phyloP scores from a whole-genome alignment of 371 early-diverging fungal species.

The Mortierella sp. region DNA sequence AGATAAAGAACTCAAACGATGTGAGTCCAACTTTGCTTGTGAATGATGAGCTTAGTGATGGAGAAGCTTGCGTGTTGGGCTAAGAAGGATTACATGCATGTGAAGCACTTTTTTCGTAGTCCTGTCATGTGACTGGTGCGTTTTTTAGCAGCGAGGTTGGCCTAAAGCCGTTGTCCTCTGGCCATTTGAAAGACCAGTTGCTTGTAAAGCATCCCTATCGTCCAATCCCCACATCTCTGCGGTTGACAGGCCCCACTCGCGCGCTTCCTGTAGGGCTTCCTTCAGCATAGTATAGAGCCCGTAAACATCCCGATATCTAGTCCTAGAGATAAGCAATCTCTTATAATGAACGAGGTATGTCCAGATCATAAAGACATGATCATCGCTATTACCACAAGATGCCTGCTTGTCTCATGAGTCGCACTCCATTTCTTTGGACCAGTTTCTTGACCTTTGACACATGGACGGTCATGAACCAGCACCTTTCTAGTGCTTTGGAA shows the following conservation, averaged over 20 bases:
- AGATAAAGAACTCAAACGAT: too few species aligned
- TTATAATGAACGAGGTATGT: neutral
- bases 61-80: neutral
- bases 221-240: slow-evolving; percentile 15
- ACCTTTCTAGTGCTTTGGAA: too few species aligned
- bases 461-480: too few species aligned
- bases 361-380: slow-evolving; percentile 14
- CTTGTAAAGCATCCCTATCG: slow-evolving; percentile 4
- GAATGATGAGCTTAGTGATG: too few species aligned
- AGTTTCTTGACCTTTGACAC: too few species aligned
- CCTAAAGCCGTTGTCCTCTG: slow-evolving; percentile 3
- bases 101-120: neutral
- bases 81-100: neutral
- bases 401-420: too few species aligned
- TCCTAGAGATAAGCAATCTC: slow-evolving; percentile 7
- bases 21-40: too few species aligned
- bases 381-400: slow-evolving; percentile 2
- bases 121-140: neutral
- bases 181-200: slow-evolving; percentile 12
- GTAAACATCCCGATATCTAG: slow-evolving; percentile 6
- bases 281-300: slow-evolving; percentile 14
- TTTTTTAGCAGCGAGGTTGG: neutral
- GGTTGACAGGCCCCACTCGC: slow-evolving; percentile 8
- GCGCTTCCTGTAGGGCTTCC: slow-evolving; percentile 18
- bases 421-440: too few species aligned